phyloP scores from a whole-genome alignment of 768 basidiomycete species.

The Pleurotus citrinopileatus region DNA sequence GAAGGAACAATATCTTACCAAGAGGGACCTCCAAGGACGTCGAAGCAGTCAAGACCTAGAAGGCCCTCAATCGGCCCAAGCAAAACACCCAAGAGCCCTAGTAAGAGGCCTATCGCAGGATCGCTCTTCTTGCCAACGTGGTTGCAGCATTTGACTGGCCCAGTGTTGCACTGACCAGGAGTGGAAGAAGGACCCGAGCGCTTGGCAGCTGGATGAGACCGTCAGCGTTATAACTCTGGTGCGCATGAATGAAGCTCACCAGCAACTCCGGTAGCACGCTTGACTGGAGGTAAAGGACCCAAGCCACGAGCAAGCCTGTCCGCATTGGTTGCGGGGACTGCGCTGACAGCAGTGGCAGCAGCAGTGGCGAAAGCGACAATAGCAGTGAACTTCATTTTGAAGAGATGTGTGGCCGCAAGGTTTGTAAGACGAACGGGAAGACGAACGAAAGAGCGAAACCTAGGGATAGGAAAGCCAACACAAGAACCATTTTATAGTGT shows the following conservation, averaged over 20 bases:
- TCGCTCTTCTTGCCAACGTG: conserved; percentile 15
- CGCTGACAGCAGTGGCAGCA: conserved; percentile 33
- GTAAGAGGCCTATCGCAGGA: conserved; percentile 14
- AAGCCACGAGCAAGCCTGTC: conserved; percentile 53
- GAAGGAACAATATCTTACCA: conserved; percentile 22
- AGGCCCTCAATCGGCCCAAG: conserved; percentile 21
- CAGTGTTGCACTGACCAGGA: conserved; percentile 35
- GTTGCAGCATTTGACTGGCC: conserved; percentile 44
- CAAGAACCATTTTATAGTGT: neutral
- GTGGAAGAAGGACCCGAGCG: conserved; percentile 28
- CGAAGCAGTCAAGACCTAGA: conserved; percentile 37
- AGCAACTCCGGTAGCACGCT: conserved; percentile 29
- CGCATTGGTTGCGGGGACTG: conserved; percentile 41
- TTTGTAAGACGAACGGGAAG: too few relatives aligned
- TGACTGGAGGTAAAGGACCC: conserved; percentile 42
- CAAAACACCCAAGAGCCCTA: conserved; percentile 29
- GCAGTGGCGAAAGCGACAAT: conserved; percentile 36
- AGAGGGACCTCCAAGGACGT: conserved; percentile 30
- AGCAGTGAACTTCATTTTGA: conserved; percentile 39
- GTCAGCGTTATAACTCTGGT: neutral
- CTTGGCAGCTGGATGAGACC: conserved; percentile 30
- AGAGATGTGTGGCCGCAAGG: conserved; percentile 13
- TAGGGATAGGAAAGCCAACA: conserved; percentile 14
- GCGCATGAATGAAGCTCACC: conserved; percentile 22
- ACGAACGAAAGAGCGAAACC: conserved; percentile 15